phyloP scores from a whole-genome alignment of 176 grass and related monocot genomes.

The Ensete ventricosum region DNA sequence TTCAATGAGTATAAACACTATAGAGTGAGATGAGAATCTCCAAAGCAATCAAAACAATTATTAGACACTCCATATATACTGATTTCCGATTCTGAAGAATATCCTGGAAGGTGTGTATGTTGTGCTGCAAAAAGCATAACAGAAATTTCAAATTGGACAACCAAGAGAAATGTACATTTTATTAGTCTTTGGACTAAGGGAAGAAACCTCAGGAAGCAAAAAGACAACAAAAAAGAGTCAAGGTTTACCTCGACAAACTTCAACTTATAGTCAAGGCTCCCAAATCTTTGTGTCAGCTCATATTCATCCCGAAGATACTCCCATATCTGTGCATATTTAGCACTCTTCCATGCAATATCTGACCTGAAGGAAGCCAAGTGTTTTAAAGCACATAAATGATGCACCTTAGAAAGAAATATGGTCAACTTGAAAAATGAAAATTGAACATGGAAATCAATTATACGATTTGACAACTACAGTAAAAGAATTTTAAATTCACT shows the following conservation, averaged over 20 bases:
- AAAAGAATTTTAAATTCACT: too few relatives aligned
- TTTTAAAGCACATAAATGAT: background rate
- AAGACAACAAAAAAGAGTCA: background rate
- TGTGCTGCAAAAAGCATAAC: conserved; percentile 42
- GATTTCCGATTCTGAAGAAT: conserved; percentile 88
- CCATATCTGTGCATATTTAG: conserved; percentile 96
- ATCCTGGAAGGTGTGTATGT: conserved; percentile 86
- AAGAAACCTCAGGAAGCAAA: background rate
- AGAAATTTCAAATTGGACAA: background rate
- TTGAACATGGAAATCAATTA: too few relatives aligned
- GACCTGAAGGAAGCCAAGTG: conserved; percentile 37
- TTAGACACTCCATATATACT: conserved; percentile 85
- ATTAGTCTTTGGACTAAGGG: too few relatives aligned
- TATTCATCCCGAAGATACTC: conserved; percentile 91
- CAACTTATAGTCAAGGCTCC: conserved; percentile 84
- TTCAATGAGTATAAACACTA: conserved; percentile 11
- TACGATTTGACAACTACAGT: too few relatives aligned
- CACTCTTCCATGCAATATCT: conserved; percentile 93
- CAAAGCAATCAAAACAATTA: conserved; percentile 78
- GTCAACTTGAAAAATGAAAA: too few relatives aligned
- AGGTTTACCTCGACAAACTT: conserved; percentile 81
- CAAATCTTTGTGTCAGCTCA: conserved; percentile 74
- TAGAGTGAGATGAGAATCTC: conserved; percentile 95
- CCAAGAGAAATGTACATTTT: background rate
- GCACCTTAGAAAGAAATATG: background rate